Evolutionary conservation across 768 basidiomycete genomes (phyloP).

Genomic region (Termitomyces sp.): DNA sequence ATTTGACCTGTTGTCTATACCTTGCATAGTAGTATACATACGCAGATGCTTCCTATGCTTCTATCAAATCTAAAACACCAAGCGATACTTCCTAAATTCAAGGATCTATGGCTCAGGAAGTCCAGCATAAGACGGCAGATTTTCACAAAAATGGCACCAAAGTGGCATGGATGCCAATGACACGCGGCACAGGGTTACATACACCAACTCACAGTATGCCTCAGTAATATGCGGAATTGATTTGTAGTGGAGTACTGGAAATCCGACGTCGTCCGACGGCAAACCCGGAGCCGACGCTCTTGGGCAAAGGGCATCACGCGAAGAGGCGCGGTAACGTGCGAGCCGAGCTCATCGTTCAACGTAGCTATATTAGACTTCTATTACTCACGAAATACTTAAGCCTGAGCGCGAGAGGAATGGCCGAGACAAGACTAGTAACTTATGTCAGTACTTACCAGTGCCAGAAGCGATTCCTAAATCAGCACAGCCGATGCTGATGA

Average conservation of each 20-base stretch:
- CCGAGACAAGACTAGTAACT: not conserved
- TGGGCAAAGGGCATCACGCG: slow-evolving; percentile 9
- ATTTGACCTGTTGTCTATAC: not conserved
- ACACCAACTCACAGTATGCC: not conserved
- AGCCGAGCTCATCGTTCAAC: not conserved
- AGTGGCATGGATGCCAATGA: not conserved
- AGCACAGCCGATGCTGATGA: not conserved
- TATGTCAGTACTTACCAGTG: not conserved
- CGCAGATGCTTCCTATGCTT: not conserved
- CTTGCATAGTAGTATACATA: not conserved
- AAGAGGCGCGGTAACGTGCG: slow-evolving; percentile 1
- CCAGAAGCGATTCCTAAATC: not conserved
- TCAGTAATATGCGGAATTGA: not conserved
- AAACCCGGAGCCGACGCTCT: slow-evolving; percentile 3
- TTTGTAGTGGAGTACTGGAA: not conserved
- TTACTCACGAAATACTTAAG: not conserved
- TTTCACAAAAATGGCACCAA: not conserved
- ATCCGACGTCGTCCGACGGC: not conserved
- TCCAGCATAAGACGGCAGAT: too few species aligned
- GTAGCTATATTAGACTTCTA: not conserved
- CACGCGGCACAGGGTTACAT: not conserved
- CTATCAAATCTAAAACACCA: not conserved
- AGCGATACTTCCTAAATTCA: not conserved
- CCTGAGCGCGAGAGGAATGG: not conserved
- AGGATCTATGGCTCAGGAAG: not conserved